These are phyloP conservation scores for Fragaria vesca DNA, from an alignment of 306 rosid species.

Conservation along the genomic window DNA sequence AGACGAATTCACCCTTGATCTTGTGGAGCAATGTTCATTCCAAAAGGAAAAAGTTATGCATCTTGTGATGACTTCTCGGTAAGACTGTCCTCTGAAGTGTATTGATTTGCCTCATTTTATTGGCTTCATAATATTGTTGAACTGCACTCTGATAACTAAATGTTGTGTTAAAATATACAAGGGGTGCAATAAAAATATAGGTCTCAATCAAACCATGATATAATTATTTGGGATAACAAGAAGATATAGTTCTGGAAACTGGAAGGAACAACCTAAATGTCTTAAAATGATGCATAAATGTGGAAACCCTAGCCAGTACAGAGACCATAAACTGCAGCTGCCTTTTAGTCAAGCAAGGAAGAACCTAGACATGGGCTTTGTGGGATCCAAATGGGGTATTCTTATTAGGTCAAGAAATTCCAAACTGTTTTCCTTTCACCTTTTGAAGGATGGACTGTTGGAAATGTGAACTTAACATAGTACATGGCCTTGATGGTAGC, in stretches of 20 bases:
- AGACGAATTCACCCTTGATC: constrained; percentile 96
- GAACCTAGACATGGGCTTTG: neutral
- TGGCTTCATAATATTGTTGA: neutral
- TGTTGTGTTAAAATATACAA: neutral
- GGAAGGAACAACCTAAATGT: neutral
- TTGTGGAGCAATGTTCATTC: constrained; percentile 94
- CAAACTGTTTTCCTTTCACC: neutral
- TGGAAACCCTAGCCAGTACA: neutral
- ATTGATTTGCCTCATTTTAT: neutral
- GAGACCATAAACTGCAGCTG: neutral
- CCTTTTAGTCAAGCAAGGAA: neutral
- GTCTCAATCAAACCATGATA: neutral
- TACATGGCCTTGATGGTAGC: neutral
- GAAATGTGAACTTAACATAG: neutral
- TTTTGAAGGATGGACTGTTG: constrained; percentile 1
- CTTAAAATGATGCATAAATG: neutral
- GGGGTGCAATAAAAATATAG: neutral
- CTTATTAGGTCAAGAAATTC: neutral
- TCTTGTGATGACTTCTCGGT: constrained; percentile 91
- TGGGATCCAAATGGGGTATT: neutral
- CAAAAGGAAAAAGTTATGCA: constrained; percentile 95
- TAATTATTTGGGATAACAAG: neutral
- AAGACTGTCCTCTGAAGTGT: constrained; percentile 24
- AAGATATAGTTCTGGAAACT: neutral
- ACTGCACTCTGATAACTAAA: neutral